Conservation (phyloP, 169 alveolate species). For the Plasmodium chabaudi region DNA sequence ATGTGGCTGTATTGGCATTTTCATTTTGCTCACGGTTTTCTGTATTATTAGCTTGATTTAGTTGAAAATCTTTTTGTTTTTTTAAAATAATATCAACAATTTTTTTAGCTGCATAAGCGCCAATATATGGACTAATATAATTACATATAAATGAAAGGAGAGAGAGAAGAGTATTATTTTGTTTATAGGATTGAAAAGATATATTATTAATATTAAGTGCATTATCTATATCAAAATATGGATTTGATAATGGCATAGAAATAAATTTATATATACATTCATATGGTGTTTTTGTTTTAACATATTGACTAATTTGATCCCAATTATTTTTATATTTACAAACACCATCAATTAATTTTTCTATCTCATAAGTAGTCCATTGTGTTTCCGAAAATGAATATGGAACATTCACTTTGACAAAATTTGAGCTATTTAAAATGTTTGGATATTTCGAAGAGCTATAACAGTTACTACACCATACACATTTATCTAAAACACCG, state of each 20-base stretch:
- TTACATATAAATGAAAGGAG: slow-evolving; percentile 65
- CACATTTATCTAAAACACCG: slow-evolving; percentile 67
- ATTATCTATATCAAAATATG: slow-evolving; percentile 59
- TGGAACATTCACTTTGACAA: slow-evolving; percentile 58
- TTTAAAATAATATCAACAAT: slow-evolving; percentile 44
- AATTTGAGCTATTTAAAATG: slow-evolving; percentile 46
- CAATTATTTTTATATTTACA: slow-evolving; percentile 57
- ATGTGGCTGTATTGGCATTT: not conserved
- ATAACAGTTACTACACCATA: slow-evolving; percentile 50
- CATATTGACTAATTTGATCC: slow-evolving; percentile 42
- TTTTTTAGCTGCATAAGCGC: slow-evolving; percentile 74
- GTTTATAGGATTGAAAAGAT: slow-evolving; percentile 38
- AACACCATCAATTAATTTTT: slow-evolving; percentile 53
- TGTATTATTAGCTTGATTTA: not conserved
- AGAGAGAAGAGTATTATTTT: slow-evolving; percentile 53
- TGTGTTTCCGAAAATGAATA: slow-evolving; percentile 11
- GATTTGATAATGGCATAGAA: slow-evolving; percentile 70
- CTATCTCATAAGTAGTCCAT: slow-evolving; percentile 35
- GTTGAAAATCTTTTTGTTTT: slow-evolving; percentile 11
- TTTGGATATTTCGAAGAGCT: slow-evolving; percentile 52
- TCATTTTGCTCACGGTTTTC: not conserved
- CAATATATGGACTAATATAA: slow-evolving; percentile 63
- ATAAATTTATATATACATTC: slow-evolving; percentile 65
- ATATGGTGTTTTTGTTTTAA: slow-evolving; percentile 48
- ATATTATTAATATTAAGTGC: slow-evolving; percentile 21